Base-by-base conservation (phyloP, 306 rosid species). In the Prunus campanulata region DNA sequence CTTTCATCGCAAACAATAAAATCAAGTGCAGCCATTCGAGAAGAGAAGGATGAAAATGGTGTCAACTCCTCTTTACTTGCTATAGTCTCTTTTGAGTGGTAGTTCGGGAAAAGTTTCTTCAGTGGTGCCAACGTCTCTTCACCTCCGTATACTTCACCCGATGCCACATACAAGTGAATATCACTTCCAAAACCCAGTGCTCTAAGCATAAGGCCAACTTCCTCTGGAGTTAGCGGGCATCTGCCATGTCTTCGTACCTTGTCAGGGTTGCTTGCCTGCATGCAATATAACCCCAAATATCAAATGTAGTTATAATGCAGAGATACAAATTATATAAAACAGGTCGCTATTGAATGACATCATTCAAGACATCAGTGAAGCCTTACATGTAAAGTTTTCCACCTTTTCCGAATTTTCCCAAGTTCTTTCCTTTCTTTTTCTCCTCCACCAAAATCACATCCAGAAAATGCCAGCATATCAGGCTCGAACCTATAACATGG, bases 381-480 rank as follows among this genome's bases (percentile, higher is more conserved):
- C 24, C 94, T 87, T 82, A 94, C 98, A 76, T 79, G 96, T 84
- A 94, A 81, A 46, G 61, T 87, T 87, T 87, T 91, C 98, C 98
- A 92, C 71, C 97, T 82, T 74, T 84, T 92, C 79, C 97, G 82
- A 35, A 94, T 88, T 74, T 52, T 74, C 19, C 96, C 93, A 49
- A 94, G 97, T 79, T 90, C 96, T 51, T 24, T 59, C 78, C 88
- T 87, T 78, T 94, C 98, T 47, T 76, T 86, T n/a, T 92, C 88
- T 72, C 97, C 97, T n/a, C 98, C 98, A n/a, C 97, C 97, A 80
- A 83, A 94, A 77, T 94, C 87, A 65, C 98, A 94, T 48, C 98
- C 95, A 51, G 97, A 94, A 77, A 94, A 94, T 56, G 98, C 98
- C 80, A 94, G 95, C 98, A 94, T 94, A 82, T 94, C 98, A 3